Evolutionary conservation across 768 basidiomycete genomes (phyloP), one percentile per base, ranked within the genome.

Genomic region (Cystoderma amianthinum): DNA sequence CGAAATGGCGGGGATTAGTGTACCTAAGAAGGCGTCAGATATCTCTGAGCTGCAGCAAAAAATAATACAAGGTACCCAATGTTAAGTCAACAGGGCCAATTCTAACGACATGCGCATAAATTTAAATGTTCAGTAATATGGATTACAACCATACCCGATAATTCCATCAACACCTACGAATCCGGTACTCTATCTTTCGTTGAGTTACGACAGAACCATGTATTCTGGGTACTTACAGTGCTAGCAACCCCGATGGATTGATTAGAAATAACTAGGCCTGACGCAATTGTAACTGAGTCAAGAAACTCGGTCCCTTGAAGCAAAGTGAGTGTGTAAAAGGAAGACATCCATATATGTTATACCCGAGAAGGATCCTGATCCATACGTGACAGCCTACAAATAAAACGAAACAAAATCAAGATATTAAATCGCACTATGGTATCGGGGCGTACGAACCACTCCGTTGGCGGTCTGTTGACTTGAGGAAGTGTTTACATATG

Each of bases 201-300:
- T 4, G 23, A 30, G 42, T 2, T 12, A 19, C 28, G 22, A 9
- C 36, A 30, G 16, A 19, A 38, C 10, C 20, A 19, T 30, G 28
- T 30, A 30, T 15, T 23, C 15, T 3, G 10, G 10, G 13, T 13
- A 5, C n/a, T 38, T 18, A 62, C 64, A 0, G 17, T 52, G 3
- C 61, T 54, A 12, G 82, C 80, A 38, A 78, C 80, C 49, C 82
- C 82, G 38, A 85, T 81, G 6, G 79, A 81, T 51, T 85, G 83
- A 3, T 54, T 39, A 11, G 60, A 42, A 39, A 85, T 72, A 37
- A 65, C 64, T 19, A 82, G 68, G 21, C 67, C 69, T 16, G 56
- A 38, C 12, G 68, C 66, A 41, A 86, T 60, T 1, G 71, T 67
- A 32, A 86, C 77, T 2, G 61, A 64, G 54, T 85, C 83, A 11